Percentiles rank a stretch among this genome's conserved stretches.
Conservation (phyloP, 345 rosid genomes). For the Adansonia digitata region DNA sequence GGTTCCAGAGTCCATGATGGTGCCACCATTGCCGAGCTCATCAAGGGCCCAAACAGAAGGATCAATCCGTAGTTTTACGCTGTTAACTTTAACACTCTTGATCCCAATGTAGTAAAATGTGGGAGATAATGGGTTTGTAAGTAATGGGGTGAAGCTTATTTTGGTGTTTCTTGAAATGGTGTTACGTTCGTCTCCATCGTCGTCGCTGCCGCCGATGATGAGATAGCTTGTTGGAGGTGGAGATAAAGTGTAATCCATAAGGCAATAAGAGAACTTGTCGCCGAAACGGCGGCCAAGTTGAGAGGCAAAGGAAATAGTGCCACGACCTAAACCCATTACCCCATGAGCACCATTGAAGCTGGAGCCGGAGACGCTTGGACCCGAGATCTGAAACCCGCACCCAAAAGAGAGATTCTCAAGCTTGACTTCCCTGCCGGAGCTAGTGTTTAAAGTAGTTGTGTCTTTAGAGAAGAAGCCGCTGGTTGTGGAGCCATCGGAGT, state of each 20-base stretch:
- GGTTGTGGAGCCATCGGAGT: constrained; percentile 65
- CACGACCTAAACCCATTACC: constrained; percentile 85
- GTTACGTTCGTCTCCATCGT: not conserved
- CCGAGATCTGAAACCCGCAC: constrained; percentile 72
- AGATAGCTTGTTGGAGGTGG: constrained; percentile 82
- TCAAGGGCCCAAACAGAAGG: constrained; percentile 75
- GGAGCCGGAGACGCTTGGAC: constrained; percentile 58
- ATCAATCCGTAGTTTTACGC: constrained; percentile 43
- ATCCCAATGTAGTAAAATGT: constrained; percentile 68
- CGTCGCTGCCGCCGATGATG: constrained; percentile 40
- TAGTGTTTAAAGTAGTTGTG: constrained; percentile 52
- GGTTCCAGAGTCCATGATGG: constrained; percentile 80
- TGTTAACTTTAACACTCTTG: constrained; percentile 40
- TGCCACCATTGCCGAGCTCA: constrained; percentile 72
- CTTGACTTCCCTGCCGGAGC: constrained; percentile 34
- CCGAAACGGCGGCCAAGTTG: constrained; percentile 79
- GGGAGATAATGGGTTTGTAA: constrained; percentile 53
- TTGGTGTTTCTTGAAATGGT: constrained; percentile 11
- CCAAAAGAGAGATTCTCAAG: constrained; percentile 55
- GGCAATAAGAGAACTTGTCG: constrained; percentile 75
- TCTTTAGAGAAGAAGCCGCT: constrained; percentile 67
- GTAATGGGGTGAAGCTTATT: constrained; percentile 56
- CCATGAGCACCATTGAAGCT: constrained; percentile 81
- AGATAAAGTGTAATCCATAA: constrained; percentile 72
- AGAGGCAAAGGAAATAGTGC: constrained; percentile 70